phyloP scores from a whole-genome alignment of 202 grass and related monocot genomes.

The Hordeum pubiflorum region DNA sequence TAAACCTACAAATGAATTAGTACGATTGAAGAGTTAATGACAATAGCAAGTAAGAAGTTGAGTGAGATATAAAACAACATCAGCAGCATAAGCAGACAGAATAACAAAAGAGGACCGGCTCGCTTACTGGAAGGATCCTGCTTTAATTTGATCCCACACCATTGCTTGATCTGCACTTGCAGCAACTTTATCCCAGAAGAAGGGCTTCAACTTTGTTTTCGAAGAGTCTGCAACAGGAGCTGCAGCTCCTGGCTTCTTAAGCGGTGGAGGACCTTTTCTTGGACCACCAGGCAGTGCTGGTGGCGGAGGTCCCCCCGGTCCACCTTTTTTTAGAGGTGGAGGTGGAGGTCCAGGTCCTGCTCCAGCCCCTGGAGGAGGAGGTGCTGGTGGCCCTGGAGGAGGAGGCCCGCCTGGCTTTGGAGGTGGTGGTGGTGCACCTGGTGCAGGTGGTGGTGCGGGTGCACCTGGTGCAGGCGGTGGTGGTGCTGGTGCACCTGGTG shows the following conservation, averaged over 20 bases:
- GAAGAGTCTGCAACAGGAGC: not conserved
- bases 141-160: conserved; percentile 91
- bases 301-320: conserved; percentile 29
- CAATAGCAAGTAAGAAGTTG: not conserved
- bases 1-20: conserved; percentile 65
- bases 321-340: not conserved
- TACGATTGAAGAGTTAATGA: not conserved
- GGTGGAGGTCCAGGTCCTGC: conserved; percentile 43
- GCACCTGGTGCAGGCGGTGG: not conserved
- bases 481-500: not conserved
- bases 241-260: conserved; percentile 24
- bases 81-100: not conserved
- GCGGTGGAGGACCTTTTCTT: not conserved
- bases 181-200: conserved; percentile 92
- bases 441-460: not conserved
- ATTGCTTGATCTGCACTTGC: conserved; percentile 72
- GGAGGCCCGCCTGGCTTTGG: conserved; percentile 10
- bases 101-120: not conserved
- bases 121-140: conserved; percentile 93
- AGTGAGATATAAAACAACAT: not conserved
- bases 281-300: conserved; percentile 30
- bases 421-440: not conserved
- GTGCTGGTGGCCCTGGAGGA: conserved; percentile 30
- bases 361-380: conserved; percentile 25
- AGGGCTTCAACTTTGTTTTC: conserved; percentile 76